Base-by-base conservation (phyloP, 768 basidiomycete genomes). In the Phaffia tasmanica region DNA sequence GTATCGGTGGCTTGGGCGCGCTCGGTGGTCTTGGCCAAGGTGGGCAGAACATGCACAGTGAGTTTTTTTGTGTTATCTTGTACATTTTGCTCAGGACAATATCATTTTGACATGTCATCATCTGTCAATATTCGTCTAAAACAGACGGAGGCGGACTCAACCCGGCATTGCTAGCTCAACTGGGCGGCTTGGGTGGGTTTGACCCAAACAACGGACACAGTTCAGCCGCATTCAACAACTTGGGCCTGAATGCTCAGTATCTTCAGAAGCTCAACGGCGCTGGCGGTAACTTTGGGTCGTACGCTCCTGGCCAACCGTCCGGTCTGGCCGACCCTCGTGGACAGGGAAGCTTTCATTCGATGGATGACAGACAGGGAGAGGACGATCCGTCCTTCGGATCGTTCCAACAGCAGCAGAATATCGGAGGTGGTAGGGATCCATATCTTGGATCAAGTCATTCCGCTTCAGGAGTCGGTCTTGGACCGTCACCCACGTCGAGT, bases 131-230 rank as follows among this genome's bases (percentile, higher is more conserved):
- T 25, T 49, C 46, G 50, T 46, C 25, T 46, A 42, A 46, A 49
- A 49, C 21, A 23, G 59, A 54, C 21, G 62, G 35, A 23, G 63
- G 63, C 30, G 54, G 46, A 46, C 47, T 67, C 47, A 46, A 56
- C 27, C 66, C 66, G 16, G 61, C 66, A 9, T 51, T 67, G 19
- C 54, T 67, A 25, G 65, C 65, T 29, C 65, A 58, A 7, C 53
- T 67, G 32, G 16, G 35, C 46, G 18, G 47, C 46, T 19, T 49
- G 50, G 47, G 50, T 27, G 59, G 59, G 47, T 9, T 18, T 18
- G 1, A 49, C 25, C 46, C 46, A 42, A 16, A 46, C 29, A 14
- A 49, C 47, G 23, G 15, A 14, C 57, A 42, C 47, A 23, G 16
- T 49, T 4, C 46, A 49, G 5, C 46, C 50, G 27, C 30, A 3